Evolutionary conservation across 176 grass and related monocot species (phyloP), one percentile per base, ranked within the genome.

Genomic region (Puccinellia tenuiflora): DNA sequence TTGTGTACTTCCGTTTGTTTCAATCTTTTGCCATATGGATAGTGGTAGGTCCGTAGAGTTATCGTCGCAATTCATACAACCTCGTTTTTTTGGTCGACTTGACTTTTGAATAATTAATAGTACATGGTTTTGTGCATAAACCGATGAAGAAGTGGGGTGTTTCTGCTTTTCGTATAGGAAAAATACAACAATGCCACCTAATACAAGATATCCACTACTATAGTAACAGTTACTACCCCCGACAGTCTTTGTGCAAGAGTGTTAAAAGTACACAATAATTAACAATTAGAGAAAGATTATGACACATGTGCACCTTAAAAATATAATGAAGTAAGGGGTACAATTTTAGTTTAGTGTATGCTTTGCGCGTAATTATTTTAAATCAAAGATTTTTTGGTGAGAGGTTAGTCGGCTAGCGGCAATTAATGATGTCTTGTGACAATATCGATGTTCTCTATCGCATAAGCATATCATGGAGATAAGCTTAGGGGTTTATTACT

Each of bases 201-300:
- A 84, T 73, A 29, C 47, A 9, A 54, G 46, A 39, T 77, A 30
- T 75, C 12, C 68, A 75, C 68, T 30, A 89, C 30, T 46, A 88
- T 79, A 73, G 33, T 70, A 9, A 61, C 64, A 53, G 2, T 43
- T 12, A 12, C 1, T 1, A 12, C 3, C 9, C 39, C 8, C 40
- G 40, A 12, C 10, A 43, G 40, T 12, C 0, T 43, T 43, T 43
- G 40, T 43, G 40, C 40, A 43, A 43, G 40, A 12, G 40, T 12
- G 39, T 42, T 42, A 31, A 53, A 24, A 25, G 18, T 64, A 13
- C n/a, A 75, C 7, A 38, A 38, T 5, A 39, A 76, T 17, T 17
- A 59, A 30, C 42, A 72, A 25, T 30, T 45, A 43, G 52, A 56
- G 30, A 69, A 38, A 82, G 29, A 13, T 69, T 39, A 48, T 75